Evolutionary conservation across 169 alveolate species (phyloP).

Genomic region (Plasmodium adleri): DNA sequence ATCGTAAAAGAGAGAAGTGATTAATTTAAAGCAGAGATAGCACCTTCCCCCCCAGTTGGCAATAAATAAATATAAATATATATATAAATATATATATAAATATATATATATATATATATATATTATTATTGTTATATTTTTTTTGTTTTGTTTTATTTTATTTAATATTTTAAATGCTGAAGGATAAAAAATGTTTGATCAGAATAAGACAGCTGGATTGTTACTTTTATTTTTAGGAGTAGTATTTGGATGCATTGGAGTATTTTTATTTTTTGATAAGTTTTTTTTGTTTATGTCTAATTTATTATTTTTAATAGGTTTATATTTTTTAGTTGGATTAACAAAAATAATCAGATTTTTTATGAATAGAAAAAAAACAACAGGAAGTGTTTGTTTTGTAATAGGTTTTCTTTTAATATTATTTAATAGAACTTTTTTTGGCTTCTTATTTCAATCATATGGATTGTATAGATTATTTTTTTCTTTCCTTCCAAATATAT

Average conservation of each 20-base stretch:
- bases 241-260: constrained; percentile 74
- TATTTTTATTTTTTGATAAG: constrained; percentile 78
- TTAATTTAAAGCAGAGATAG: no score
- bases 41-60: no score
- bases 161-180: constrained; percentile 11
- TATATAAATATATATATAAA: no score
- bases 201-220: constrained; percentile 50
- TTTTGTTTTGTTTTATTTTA: no score
- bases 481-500: constrained; percentile 82
- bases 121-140: no score
- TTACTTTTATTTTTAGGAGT: constrained; percentile 65
- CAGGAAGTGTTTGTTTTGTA: constrained; percentile 78
- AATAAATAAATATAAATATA: no score
- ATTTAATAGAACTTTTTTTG: constrained; percentile 76
- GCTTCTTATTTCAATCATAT: constrained; percentile 76
- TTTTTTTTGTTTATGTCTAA: constrained; percentile 79
- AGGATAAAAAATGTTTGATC: constrained; percentile 56
- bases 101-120: no score
- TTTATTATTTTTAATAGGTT: constrained; percentile 78
- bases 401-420: constrained; percentile 73
- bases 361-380: constrained; percentile 66
- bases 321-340: constrained; percentile 81
- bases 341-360: constrained; percentile 80
- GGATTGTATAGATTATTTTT: constrained; percentile 82
- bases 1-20: no score